phyloP scores from a whole-genome alignment of 2,329 filamentous ascomycete species.

The Aschersonia sp. region DNA sequence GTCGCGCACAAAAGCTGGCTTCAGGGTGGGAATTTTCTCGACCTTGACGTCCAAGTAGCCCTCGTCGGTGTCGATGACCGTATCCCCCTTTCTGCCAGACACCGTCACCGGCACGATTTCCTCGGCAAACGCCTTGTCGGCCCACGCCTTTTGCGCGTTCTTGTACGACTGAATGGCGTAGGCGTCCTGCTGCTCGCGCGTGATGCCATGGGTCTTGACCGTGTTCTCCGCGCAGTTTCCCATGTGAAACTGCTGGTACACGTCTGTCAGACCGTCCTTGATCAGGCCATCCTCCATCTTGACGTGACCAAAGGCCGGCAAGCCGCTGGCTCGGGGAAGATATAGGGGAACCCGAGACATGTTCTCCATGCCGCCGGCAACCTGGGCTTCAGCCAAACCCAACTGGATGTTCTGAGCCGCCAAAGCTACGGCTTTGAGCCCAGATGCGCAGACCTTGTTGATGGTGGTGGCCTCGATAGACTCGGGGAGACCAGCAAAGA shows the following conservation, averaged over 20 bases:
- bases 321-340: conserved; percentile 62
- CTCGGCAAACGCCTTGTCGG: conserved; percentile 65
- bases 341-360: conserved; percentile 95
- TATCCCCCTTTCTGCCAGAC: conserved; percentile 70
- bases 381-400: conserved; percentile 71
- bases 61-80: conserved; percentile 68
- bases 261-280: conserved; percentile 89
- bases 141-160: conserved; percentile 83
- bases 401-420: conserved; percentile 93
- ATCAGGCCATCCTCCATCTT: conserved; percentile 84
- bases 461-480: conserved; percentile 79
- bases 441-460: conserved; percentile 97
- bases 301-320: conserved; percentile 76
- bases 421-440: conserved; percentile 79
- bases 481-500: conserved; percentile 75
- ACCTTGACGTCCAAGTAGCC: conserved; percentile 76
- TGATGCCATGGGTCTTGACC: conserved; percentile 71
- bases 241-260: conserved; percentile 97
- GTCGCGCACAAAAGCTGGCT: conserved; percentile 79
- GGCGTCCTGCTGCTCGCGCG: conserved; percentile 74
- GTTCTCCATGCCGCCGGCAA: conserved; percentile 96
- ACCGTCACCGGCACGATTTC: conserved; percentile 85
- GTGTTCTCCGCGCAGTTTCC: conserved; percentile 92
- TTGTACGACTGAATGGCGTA: conserved; percentile 85
- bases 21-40: conserved; percentile 74